These are phyloP conservation scores for Erythrophleum fordii DNA, from an alignment of 306 rosid genomes.

Conservation along the genomic window DNA sequence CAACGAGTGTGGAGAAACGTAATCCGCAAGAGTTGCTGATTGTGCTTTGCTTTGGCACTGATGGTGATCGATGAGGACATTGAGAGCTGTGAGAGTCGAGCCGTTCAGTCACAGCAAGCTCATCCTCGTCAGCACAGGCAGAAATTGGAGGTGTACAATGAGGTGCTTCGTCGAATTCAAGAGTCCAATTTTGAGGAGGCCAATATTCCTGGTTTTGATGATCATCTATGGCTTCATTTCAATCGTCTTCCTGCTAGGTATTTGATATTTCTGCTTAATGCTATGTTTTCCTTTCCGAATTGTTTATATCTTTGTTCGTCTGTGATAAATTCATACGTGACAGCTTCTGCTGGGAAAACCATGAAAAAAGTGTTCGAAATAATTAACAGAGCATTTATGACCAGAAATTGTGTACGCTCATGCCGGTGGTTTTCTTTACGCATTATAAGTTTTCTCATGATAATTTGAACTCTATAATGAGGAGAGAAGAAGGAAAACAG, in stretches of 20 bases:
- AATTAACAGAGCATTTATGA: not conserved
- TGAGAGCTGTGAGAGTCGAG: conserved; percentile 90
- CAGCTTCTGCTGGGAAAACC: conserved; percentile 7
- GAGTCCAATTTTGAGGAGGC: conserved; percentile 73
- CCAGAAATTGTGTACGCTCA: not conserved
- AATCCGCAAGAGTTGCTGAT: not conserved
- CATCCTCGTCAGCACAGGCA: conserved; percentile 70
- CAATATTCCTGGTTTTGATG: conserved; percentile 79
- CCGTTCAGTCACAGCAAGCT: conserved; percentile 54
- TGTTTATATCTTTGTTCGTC: not conserved
- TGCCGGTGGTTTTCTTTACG: not conserved
- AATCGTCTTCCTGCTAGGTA: conserved; percentile 95
- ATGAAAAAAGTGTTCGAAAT: not conserved
- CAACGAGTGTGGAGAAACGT: not conserved
- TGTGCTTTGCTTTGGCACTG: not conserved
- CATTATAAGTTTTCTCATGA: conserved; percentile 7
- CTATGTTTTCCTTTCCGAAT: not conserved
- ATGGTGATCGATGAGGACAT: conserved; percentile 82
- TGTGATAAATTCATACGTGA: not conserved
- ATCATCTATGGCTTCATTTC: conserved; percentile 93
- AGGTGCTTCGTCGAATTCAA: conserved; percentile 84
- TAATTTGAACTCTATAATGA: conserved; percentile 14
- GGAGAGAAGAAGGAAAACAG: conserved; percentile 11
- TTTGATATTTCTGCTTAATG: not conserved
- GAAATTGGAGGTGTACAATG: conserved; percentile 82